Evolutionary conservation across 2,329 filamentous ascomycete species (phyloP).

Genomic region (Calonectria hawksworthii): DNA sequence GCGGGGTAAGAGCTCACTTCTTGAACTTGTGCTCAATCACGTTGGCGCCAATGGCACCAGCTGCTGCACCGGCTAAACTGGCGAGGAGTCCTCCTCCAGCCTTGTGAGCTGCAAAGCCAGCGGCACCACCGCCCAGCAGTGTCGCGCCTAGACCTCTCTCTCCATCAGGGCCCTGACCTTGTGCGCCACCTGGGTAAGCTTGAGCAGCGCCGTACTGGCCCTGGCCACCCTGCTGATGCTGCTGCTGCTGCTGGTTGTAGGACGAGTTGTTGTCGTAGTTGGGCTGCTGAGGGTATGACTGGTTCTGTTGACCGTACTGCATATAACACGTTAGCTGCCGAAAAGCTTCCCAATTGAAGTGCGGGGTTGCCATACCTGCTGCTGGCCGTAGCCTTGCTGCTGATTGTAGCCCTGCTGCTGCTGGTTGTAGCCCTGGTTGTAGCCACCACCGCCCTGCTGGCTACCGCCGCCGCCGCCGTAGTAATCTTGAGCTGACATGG

Average conservation of each 20-base stretch:
- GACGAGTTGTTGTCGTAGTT: conserved; percentile 31
- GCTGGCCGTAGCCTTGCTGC: conserved; percentile 25
- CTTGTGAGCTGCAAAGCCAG: conserved; percentile 64
- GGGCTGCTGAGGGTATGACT: conserved; percentile 38
- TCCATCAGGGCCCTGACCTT: conserved; percentile 37
- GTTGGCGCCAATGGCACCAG: conserved; percentile 65
- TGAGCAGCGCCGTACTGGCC: conserved; percentile 34
- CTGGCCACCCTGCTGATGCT: conserved; percentile 33
- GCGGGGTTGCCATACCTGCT: conserved; percentile 17
- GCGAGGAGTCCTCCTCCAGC: conserved; percentile 64
- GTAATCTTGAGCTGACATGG: conserved; percentile 45
- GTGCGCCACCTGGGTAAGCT: conserved; percentile 25
- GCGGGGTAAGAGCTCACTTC: conserved; percentile 29
- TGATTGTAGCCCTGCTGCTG: conserved; percentile 38
- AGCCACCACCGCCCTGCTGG: conserved; percentile 22
- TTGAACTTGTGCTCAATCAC: conserved; percentile 57
- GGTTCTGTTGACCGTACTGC: conserved; percentile 19
- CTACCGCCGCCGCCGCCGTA: conserved; percentile 34
- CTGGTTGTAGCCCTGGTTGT: conserved; percentile 33
- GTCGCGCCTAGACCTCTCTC: conserved; percentile 67
- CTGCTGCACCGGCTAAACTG: conserved; percentile 62
- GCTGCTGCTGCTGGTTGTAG: conserved; percentile 37
- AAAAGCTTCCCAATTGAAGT: neutral
- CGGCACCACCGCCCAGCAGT: conserved; percentile 62
- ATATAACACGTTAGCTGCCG: neutral